phyloP scores from a whole-genome alignment of 2,329 filamentous ascomycete species.

The Talaromyces sp. region DNA sequence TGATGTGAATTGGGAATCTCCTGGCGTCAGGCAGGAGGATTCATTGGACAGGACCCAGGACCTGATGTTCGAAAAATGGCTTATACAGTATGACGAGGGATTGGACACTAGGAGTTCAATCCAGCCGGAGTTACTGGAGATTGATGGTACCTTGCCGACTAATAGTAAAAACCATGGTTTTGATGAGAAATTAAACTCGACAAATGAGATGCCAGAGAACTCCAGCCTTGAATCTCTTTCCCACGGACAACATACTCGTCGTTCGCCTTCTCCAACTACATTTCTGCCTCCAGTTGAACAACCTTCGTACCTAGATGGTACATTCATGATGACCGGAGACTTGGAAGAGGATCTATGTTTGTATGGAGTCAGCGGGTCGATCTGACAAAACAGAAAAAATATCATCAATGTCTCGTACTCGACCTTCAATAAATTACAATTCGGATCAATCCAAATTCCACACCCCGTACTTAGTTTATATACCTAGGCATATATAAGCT shows the following conservation, averaged over 20 bases:
- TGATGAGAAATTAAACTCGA: background rate
- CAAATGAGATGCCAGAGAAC: background rate
- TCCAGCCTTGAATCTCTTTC: background rate
- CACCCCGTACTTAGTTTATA: background rate
- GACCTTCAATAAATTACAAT: background rate
- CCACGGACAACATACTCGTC: background rate
- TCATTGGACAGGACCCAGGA: background rate
- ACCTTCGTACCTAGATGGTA: background rate
- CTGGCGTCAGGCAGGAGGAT: background rate
- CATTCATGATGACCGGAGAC: slow-evolving; percentile 35
- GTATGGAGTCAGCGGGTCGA: background rate
- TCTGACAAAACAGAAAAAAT: background rate
- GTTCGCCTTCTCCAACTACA: background rate
- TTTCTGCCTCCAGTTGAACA: background rate
- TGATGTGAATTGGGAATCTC: background rate
- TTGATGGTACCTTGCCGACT: background rate
- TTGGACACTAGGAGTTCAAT: background rate
- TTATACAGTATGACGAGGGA: background rate
- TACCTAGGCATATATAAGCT: too few relatives aligned
- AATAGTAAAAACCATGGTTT: background rate
- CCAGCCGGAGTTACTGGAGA: background rate
- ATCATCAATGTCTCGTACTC: background rate
- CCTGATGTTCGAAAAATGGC: background rate
- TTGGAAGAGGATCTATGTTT: slow-evolving; percentile 38
- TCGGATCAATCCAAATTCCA: background rate